Percentiles rank a stretch among this genome's conserved stretches.
Conservation (phyloP, 768 basidiomycete genomes). For the Pisolithus marmoratus region DNA sequence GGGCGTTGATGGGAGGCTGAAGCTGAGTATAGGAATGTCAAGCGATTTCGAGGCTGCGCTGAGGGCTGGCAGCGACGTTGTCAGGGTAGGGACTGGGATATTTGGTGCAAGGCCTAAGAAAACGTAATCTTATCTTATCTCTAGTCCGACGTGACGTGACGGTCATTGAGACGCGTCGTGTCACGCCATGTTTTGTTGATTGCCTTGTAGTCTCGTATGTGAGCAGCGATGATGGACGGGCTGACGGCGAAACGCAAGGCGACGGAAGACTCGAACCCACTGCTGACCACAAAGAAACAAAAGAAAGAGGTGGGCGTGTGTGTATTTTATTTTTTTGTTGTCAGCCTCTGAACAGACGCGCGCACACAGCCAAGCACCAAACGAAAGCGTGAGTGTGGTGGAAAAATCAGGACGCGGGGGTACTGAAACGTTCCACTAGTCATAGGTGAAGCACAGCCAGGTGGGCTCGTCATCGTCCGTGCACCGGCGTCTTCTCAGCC, state of each 20-base stretch:
- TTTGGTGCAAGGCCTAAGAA: conserved; percentile 73
- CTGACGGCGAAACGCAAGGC: conserved; percentile 46
- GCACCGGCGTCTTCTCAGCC: conserved; percentile 33
- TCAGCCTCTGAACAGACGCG: conserved; percentile 3
- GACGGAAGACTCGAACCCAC: conserved; percentile 47
- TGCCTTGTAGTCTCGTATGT: too few relatives aligned
- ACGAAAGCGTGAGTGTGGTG: conserved; percentile 56
- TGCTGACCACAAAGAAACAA: conserved; percentile 48
- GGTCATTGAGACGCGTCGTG: conserved; percentile 28
- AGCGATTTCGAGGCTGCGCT: conserved; percentile 89
- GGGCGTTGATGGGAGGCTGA: conserved; percentile 48
- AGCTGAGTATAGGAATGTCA: conserved; percentile 96
- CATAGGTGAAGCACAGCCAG: conserved; percentile 59
- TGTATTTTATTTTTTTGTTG: background rate
- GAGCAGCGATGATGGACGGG: too few relatives aligned
- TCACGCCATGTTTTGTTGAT: conserved; percentile 27
- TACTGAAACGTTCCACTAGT: conserved; percentile 28
- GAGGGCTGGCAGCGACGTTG: conserved; percentile 77
- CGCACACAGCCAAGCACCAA: conserved; percentile 35
- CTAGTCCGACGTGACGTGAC: conserved; percentile 19
- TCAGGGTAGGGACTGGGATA: conserved; percentile 87
- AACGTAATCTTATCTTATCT: conserved; percentile 7
- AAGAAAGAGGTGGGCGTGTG: conserved; percentile 45
- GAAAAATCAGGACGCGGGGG: background rate
- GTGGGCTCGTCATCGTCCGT: conserved; percentile 63